Evolutionary conservation across 331 rosid species (phyloP).

Genomic region (Prunus yedoensis): DNA sequence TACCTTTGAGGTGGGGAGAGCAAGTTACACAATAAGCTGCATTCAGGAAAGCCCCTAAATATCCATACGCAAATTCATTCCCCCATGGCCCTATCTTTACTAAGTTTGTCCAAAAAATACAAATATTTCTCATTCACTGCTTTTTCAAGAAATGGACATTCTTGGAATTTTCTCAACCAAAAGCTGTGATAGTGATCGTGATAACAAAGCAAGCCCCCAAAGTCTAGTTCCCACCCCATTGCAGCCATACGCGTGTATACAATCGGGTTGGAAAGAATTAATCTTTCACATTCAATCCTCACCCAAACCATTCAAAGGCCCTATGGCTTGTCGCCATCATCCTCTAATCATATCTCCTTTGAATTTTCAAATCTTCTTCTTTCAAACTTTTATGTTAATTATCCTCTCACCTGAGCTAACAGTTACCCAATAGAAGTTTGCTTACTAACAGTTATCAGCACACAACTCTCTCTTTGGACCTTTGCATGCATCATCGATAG

Average conservation of each 20-base stretch:
- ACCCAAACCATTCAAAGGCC: conserved; percentile 30
- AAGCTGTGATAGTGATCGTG: conserved; percentile 43
- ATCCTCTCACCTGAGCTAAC: not conserved
- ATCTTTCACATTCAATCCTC: conserved; percentile 13
- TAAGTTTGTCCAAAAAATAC: not conserved
- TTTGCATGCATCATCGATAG: not conserved
- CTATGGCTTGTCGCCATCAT: conserved; percentile 10
- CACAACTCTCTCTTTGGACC: not conserved
- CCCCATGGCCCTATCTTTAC: not conserved
- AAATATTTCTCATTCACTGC: conserved; percentile 23
- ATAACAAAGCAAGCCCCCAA: conserved; percentile 18
- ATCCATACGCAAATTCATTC: not conserved
- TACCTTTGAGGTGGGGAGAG: not conserved
- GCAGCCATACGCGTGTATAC: conserved; percentile 31
- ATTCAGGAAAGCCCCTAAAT: conserved; percentile 1
- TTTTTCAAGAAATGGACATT: conserved; percentile 41
- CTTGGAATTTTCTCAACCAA: conserved; percentile 31
- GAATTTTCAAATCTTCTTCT: conserved; percentile 12
- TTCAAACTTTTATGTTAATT: not conserved
- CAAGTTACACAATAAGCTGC: not conserved
- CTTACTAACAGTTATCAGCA: not conserved
- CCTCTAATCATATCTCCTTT: conserved; percentile 15
- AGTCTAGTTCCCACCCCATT: conserved; percentile 25
- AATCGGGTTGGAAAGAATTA: conserved; percentile 9
- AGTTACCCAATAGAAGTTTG: not conserved